A percentile compares a stretch with the other conserved stretches of the same genome.
phyloP scores from a whole-genome alignment of 2,329 filamentous ascomycete species.

The Talaromyces marneffei region DNA sequence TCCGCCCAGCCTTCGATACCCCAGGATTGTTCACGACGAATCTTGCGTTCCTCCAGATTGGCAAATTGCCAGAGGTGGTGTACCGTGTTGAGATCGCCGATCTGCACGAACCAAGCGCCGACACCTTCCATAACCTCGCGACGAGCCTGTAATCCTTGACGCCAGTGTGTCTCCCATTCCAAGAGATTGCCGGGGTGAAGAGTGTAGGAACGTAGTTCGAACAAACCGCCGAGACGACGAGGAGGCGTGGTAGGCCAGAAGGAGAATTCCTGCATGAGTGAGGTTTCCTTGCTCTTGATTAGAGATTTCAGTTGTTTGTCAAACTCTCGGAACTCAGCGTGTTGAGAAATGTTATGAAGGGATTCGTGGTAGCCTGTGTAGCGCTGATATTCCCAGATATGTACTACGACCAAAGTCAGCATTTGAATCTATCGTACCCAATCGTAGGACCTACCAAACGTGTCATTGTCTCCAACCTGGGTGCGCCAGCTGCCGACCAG shows the following conservation, averaged over 20 bases:
- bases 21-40: slow-evolving; percentile 91
- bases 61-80: slow-evolving; percentile 99
- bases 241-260: slow-evolving; percentile 97
- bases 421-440: not conserved
- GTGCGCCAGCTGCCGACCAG: slow-evolving; percentile 97
- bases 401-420: slow-evolving; percentile 55
- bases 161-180: slow-evolving; percentile 99
- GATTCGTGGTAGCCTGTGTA: slow-evolving; percentile 95
- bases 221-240: slow-evolving; percentile 81
- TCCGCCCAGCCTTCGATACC: slow-evolving; percentile 90
- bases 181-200: slow-evolving; percentile 91
- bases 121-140: slow-evolving; percentile 98
- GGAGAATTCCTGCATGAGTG: slow-evolving; percentile 98
- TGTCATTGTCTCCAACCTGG: slow-evolving; percentile 94
- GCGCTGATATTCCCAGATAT: slow-evolving; percentile 99
- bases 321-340: slow-evolving; percentile 78
- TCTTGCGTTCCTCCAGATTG: slow-evolving; percentile 86
- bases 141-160: slow-evolving; percentile 80
- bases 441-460: slow-evolving; percentile 63
- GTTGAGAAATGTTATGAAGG: slow-evolving; percentile 72
- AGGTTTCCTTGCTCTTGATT: slow-evolving; percentile 77
- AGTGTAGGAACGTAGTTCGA: slow-evolving; percentile 94
- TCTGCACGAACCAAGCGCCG: slow-evolving; percentile 97
- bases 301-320: slow-evolving; percentile 78
- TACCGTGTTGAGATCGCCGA: slow-evolving; percentile 94